phyloP scores from a whole-genome alignment of 345 rosid genomes.

The Barbarea vulgaris region DNA sequence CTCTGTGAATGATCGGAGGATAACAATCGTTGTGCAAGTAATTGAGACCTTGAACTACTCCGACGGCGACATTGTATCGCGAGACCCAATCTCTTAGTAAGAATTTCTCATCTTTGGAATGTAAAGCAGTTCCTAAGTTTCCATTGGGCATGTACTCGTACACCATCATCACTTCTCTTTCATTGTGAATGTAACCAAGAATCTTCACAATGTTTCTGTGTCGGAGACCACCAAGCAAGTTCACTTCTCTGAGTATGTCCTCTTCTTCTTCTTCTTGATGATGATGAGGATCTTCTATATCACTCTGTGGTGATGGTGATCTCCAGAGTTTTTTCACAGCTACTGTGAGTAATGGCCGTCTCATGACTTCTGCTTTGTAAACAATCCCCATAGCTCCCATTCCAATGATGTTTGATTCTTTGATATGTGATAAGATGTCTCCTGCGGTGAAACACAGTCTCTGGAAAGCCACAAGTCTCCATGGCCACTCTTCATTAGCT shows the following conservation, averaged over 20 bases:
- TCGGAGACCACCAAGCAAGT: constrained; percentile 72
- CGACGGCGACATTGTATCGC: constrained; percentile 79
- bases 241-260: constrained; percentile 71
- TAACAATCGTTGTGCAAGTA: constrained; percentile 86
- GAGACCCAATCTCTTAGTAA: constrained; percentile 91
- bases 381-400: constrained; percentile 95
- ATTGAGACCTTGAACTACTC: constrained; percentile 83
- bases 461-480: constrained; percentile 89
- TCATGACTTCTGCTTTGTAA: constrained; percentile 80
- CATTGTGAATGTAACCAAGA: constrained; percentile 82
- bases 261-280: constrained; percentile 48
- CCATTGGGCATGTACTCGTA: constrained; percentile 89
- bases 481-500: constrained; percentile 80
- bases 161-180: constrained; percentile 73
- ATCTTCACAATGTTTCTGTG: constrained; percentile 84
- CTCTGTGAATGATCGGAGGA: constrained; percentile 88
- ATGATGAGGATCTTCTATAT: constrained; percentile 46
- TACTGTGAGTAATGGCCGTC: constrained; percentile 56
- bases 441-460: constrained; percentile 67
- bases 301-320: constrained; percentile 49
- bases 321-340: constrained; percentile 96
- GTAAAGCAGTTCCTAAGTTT: constrained; percentile 77
- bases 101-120: constrained; percentile 59
- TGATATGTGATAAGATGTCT: constrained; percentile 72
- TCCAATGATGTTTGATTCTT: constrained; percentile 79